A percentile compares a stretch with the other conserved stretches of the same genome.
phyloP scores from a whole-genome alignment of 768 basidiomycete genomes.

The Amanita pallidorosea region DNA sequence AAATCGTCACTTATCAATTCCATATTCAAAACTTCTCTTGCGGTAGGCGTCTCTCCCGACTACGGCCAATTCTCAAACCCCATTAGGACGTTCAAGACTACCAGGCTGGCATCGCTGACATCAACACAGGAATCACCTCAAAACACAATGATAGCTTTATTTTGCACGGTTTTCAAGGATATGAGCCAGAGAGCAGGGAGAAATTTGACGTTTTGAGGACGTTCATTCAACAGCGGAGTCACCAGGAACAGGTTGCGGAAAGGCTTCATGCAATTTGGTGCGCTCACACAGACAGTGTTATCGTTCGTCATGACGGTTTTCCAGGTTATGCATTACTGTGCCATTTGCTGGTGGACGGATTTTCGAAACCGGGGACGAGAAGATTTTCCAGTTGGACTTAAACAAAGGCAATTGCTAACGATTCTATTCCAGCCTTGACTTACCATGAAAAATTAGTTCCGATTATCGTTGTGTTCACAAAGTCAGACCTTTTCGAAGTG shows the following conservation, averaged over 20 bases:
- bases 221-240: not conserved
- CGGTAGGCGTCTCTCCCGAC: not conserved
- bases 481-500: not conserved
- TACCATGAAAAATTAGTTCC: not conserved
- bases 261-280: not conserved
- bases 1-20: conserved; percentile 19
- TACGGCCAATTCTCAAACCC: too few species aligned
- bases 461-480: not conserved
- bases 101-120: not conserved
- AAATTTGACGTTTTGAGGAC: not conserved
- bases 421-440: not conserved
- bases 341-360: not conserved
- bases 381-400: not conserved
- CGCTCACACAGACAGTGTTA: not conserved
- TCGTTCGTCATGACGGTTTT: not conserved
- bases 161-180: too few species aligned
- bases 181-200: too few species aligned
- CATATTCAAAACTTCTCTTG: conserved; percentile 11
- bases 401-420: not conserved
- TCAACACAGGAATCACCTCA: not conserved
- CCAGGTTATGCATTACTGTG: not conserved
- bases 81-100: too few species aligned
- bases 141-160: not conserved
- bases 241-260: not conserved
- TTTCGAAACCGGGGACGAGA: not conserved